Conservation (phyloP, 1,284 basidiomycete genomes). For the Neolentinus lepideus region DNA sequence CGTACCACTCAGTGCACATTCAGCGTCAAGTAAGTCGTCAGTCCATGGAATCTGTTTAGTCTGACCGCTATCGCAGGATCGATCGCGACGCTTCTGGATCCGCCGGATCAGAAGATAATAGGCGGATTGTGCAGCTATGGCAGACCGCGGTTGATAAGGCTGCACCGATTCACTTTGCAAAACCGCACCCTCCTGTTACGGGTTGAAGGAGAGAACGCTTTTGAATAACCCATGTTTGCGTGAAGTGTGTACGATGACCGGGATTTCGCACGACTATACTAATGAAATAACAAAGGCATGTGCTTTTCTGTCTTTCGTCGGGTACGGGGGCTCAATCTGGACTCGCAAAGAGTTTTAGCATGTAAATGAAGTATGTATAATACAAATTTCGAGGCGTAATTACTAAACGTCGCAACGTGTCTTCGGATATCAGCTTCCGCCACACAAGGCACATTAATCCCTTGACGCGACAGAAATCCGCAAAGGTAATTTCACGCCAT, state of each 20-base stretch:
- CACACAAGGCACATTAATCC: conserved; percentile 10
- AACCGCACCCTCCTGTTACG: background rate
- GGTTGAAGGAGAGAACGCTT: background rate
- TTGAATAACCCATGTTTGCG: too few species aligned
- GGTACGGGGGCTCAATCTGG: too few species aligned
- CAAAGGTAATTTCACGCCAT: conserved; percentile 46
- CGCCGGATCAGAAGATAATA: background rate
- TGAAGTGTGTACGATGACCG: too few species aligned
- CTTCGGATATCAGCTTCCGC: too few species aligned
- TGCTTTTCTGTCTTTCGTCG: too few species aligned
- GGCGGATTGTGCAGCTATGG: background rate
- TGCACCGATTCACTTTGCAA: background rate
- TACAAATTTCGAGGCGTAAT: too few species aligned
- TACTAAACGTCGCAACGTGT: too few species aligned
- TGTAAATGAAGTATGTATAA: too few species aligned
- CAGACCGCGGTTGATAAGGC: background rate
- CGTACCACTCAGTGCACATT: background rate
- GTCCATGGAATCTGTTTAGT: background rate
- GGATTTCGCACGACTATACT: too few species aligned
- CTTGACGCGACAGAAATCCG: conserved; percentile 31
- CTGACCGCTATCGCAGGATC: background rate
- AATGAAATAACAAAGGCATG: too few species aligned
- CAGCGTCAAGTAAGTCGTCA: background rate
- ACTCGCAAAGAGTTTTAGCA: too few species aligned
- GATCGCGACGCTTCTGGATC: background rate